Conservation (phyloP, 257 asterid genomes). For the Salvia splendens region DNA sequence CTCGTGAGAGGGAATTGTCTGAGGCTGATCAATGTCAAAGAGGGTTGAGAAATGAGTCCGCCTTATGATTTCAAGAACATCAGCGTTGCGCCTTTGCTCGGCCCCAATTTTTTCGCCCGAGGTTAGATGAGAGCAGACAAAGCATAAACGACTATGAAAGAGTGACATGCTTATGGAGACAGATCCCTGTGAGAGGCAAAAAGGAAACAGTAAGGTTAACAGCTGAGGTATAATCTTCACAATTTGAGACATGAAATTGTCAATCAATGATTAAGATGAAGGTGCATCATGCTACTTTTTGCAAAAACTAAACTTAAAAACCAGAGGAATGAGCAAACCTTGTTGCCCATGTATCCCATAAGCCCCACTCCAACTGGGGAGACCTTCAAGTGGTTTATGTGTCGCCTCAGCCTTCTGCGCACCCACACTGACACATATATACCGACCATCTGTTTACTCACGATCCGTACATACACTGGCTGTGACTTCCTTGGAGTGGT, state of each 20-base stretch:
- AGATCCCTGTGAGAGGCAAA: constrained; percentile 75
- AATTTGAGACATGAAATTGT: not conserved
- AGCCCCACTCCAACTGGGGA: constrained; percentile 95
- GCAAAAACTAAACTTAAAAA: no score
- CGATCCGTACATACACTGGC: constrained; percentile 70
- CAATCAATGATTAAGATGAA: not conserved
- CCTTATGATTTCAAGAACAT: constrained; percentile 74
- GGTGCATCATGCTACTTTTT: no score
- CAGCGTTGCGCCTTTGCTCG: constrained; percentile 74
- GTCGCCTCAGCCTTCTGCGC: constrained; percentile 72
- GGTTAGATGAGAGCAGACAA: constrained; percentile 89
- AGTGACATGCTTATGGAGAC: constrained; percentile 91
- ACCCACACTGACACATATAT: constrained; percentile 92
- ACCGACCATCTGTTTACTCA: constrained; percentile 98
- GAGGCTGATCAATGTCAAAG: constrained; percentile 74
- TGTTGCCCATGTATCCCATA: constrained; percentile 98
- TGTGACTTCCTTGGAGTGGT: constrained; percentile 35
- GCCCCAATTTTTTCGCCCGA: constrained; percentile 83
- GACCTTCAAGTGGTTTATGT: constrained; percentile 79
- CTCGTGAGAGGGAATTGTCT: constrained; percentile 91
- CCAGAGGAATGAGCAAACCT: constrained; percentile 49
- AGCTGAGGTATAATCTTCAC: not conserved
- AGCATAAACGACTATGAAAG: constrained; percentile 81
- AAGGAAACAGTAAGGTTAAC: constrained; percentile 11
- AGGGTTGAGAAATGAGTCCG: constrained; percentile 77